Percentiles rank a stretch among this genome's conserved stretches.
Conservation (phyloP, 371 early-diverging fungal genomes). For the Neoconidiobolus thromboides region DNA sequence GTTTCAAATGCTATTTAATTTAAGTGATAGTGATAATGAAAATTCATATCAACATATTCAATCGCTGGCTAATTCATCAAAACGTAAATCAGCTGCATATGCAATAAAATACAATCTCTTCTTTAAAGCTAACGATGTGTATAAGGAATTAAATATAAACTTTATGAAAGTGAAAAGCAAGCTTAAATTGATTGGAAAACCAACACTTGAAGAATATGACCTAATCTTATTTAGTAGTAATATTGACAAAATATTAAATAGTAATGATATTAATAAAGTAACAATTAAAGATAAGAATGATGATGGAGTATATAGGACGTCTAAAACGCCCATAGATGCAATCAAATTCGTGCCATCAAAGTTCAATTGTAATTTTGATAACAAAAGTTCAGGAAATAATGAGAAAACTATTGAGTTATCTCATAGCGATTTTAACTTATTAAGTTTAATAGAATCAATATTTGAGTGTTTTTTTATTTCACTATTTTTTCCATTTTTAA, state of each 20-base stretch:
- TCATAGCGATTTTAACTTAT: background rate
- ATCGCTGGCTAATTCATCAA: background rate
- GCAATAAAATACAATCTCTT: background rate
- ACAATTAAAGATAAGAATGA: background rate
- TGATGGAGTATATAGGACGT: background rate
- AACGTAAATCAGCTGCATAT: background rate
- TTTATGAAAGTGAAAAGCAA: background rate
- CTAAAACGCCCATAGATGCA: background rate
- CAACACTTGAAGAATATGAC: background rate
- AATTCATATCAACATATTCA: background rate
- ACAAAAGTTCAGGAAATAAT: background rate
- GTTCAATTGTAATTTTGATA: background rate
- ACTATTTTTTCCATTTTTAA: too few species aligned
- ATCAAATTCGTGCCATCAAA: background rate
- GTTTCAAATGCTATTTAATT: constrained; percentile 1
- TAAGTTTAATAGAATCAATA: background rate
- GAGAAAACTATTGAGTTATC: background rate
- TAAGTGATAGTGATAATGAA: background rate
- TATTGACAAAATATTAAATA: background rate
- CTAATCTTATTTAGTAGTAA: too few species aligned
- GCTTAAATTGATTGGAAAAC: background rate
- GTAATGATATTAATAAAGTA: background rate
- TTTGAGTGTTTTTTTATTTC: background rate
- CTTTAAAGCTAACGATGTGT: background rate
- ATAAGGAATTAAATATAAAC: background rate